phyloP scores from a whole-genome alignment of 2,329 filamentous ascomycete species.

The Talaromyces albobiverticillius region DNA sequence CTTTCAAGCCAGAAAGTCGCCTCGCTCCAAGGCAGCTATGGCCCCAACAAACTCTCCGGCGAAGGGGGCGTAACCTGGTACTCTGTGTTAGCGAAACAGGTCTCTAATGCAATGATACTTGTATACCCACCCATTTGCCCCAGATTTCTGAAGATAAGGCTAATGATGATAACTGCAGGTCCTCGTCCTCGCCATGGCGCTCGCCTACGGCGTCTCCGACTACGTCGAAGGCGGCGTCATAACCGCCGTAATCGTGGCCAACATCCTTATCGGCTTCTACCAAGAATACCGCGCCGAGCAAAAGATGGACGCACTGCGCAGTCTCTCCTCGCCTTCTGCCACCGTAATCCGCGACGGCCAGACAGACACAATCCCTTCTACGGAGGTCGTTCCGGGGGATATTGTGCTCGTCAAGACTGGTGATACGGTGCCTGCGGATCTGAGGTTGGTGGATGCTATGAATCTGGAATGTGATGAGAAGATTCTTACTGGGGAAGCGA shows the following conservation, averaged over 20 bases:
- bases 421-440: slow-evolving; percentile 59
- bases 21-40: slow-evolving; percentile 46
- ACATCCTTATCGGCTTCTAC: slow-evolving; percentile 57
- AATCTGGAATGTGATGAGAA: slow-evolving; percentile 72
- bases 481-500: slow-evolving; percentile 60
- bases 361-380: slow-evolving; percentile 50
- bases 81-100: slow-evolving; percentile 51
- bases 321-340: slow-evolving; percentile 56
- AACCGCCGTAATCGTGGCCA: slow-evolving; percentile 57
- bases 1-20: slow-evolving; percentile 42
- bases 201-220: slow-evolving; percentile 55
- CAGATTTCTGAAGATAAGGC: no score
- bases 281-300: slow-evolving; percentile 61
- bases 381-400: slow-evolving; percentile 60
- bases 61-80: slow-evolving; percentile 46
- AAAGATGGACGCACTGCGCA: slow-evolving; percentile 57
- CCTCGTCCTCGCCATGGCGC: slow-evolving; percentile 70
- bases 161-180: slow-evolving; percentile 53
- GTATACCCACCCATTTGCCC: slow-evolving; percentile 33
- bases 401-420: slow-evolving; percentile 52
- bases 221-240: slow-evolving; percentile 60
- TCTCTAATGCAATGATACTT: slow-evolving; percentile 56
- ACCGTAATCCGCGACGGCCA: slow-evolving; percentile 57
- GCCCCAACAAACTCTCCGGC: slow-evolving; percentile 49
- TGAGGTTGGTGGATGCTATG: slow-evolving; percentile 57